phyloP scores from a whole-genome alignment of 2,329 filamentous ascomycete genomes.

The Macrophomina pseudophaseolina region DNA sequence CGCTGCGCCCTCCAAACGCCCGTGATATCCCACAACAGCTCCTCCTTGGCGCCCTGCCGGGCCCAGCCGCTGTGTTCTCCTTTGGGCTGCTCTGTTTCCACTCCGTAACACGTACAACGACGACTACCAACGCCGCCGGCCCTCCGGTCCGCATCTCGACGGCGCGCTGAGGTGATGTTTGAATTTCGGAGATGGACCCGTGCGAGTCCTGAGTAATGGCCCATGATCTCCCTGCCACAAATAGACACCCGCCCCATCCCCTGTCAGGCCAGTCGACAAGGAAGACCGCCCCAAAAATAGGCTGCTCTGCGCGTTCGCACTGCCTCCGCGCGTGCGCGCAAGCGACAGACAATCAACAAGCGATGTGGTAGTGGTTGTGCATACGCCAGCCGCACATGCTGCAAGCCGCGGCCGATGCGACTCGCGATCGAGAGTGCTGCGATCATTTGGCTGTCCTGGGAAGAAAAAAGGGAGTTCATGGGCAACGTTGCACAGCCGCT shows the following conservation, averaged over 20 bases:
- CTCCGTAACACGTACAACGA: conserved; percentile 4
- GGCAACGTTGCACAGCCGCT: conserved; percentile 14
- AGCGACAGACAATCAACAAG: too few relatives aligned
- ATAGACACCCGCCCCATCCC: background rate
- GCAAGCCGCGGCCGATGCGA: conserved; percentile 10
- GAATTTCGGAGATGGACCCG: background rate
- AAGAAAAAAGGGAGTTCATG: background rate
- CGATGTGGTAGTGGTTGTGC: background rate
- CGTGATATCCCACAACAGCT: background rate
- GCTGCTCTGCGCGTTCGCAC: background rate
- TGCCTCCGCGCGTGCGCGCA: background rate
- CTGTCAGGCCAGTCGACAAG: background rate
- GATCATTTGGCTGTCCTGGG: conserved; percentile 12
- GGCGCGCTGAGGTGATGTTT: conserved; percentile 4
- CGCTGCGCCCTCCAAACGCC: background rate
- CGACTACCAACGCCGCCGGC: conserved; percentile 2
- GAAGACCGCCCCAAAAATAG: conserved; percentile 16
- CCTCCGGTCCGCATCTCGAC: conserved; percentile 4
- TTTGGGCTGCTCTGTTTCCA: background rate
- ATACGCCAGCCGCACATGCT: conserved; percentile 9
- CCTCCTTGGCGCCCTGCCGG: background rate
- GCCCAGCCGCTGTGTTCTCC: background rate
- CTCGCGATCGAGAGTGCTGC: conserved; percentile 11
- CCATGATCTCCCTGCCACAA: conserved; percentile 1
- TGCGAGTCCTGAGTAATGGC: background rate